These are phyloP conservation scores for Entelexis paramagnoliae DNA, from an alignment of 1,139 yeast species.

Conservation along the genomic window DNA sequence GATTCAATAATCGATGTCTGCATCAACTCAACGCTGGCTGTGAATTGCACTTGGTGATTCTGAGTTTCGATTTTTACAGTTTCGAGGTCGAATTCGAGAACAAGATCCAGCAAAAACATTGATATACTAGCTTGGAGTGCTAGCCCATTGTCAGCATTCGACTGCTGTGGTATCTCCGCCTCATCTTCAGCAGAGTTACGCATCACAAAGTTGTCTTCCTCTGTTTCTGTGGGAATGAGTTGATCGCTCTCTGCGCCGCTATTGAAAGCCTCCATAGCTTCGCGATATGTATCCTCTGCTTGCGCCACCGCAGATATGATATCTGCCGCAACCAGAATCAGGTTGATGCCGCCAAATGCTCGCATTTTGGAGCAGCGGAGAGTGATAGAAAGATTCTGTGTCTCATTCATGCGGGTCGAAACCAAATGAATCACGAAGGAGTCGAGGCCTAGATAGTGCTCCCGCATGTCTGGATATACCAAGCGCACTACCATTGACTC, in stretches of 20 bases:
- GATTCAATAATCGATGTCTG: constrained; percentile 2
- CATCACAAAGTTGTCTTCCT: neutral
- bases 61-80: constrained; percentile 22
- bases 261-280: neutral
- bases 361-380: constrained; percentile 13
- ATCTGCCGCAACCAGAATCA: constrained; percentile 7
- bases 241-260: neutral
- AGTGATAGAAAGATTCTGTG: constrained; percentile 10
- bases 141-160: neutral
- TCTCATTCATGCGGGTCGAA: constrained; percentile 15
- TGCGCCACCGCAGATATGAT: constrained; percentile 6
- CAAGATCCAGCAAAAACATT: constrained; percentile 21
- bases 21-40: constrained; percentile 18
- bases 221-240: neutral
- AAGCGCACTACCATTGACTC: constrained; percentile 19
- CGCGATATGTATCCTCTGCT: neutral
- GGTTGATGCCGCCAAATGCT: constrained; percentile 17
- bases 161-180: neutral
- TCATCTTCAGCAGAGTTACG: neutral
- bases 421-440: constrained; percentile 5
- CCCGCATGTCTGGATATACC: constrained; percentile 14
- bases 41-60: constrained; percentile 21
- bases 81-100: constrained; percentile 16
- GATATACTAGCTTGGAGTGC: constrained; percentile 20
- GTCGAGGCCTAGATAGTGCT: constrained; percentile 18